Percentiles rank a stretch among this genome's conserved stretches.
Evolutionary conservation across 768 basidiomycete genomes (phyloP).

Genomic region (button mushroom (Agaricus bisporus)): DNA sequence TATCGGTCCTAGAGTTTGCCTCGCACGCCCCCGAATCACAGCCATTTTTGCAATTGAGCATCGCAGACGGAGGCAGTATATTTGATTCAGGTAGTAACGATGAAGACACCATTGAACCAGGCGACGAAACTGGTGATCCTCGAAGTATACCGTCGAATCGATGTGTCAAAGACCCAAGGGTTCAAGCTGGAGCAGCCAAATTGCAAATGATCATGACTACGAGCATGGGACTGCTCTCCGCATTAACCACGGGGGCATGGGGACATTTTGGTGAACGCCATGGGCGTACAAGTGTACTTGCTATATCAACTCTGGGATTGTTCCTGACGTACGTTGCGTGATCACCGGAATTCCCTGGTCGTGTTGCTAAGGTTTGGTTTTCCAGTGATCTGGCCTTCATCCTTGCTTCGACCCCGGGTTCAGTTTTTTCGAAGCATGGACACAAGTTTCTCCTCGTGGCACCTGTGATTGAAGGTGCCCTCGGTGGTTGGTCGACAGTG

Average conservation of each 20-base stretch:
- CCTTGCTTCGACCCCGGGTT: slow-evolving; percentile 67
- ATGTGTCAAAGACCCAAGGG: slow-evolving; percentile 44
- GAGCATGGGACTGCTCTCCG: slow-evolving; percentile 73
- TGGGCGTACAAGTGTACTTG: slow-evolving; percentile 76
- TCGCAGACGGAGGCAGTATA: not conserved
- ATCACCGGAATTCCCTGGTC: not conserved
- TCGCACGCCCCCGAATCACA: slow-evolving; percentile 7
- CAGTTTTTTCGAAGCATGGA: slow-evolving; percentile 55
- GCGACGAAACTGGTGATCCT: slow-evolving; percentile 6
- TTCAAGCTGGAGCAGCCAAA: slow-evolving; percentile 65
- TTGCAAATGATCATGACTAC: slow-evolving; percentile 74
- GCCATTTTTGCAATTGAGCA: slow-evolving; percentile 5
- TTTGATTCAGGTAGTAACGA: slow-evolving; percentile 13
- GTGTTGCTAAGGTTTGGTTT: not conserved
- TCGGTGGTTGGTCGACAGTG: slow-evolving; percentile 80
- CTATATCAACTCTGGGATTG: slow-evolving; percentile 59
- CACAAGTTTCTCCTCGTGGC: slow-evolving; percentile 75
- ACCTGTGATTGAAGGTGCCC: slow-evolving; percentile 74
- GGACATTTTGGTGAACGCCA: slow-evolving; percentile 73
- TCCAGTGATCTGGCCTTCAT: slow-evolving; percentile 79
- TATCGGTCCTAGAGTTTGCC: slow-evolving; percentile 16
- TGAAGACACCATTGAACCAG: slow-evolving; percentile 28
- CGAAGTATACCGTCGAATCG: slow-evolving; percentile 25
- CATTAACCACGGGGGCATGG: slow-evolving; percentile 88
- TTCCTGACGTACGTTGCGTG: slow-evolving; percentile 29